Evolutionary conservation across 768 basidiomycete species (phyloP).

Genomic region (Gelatoporia subvermispora): DNA sequence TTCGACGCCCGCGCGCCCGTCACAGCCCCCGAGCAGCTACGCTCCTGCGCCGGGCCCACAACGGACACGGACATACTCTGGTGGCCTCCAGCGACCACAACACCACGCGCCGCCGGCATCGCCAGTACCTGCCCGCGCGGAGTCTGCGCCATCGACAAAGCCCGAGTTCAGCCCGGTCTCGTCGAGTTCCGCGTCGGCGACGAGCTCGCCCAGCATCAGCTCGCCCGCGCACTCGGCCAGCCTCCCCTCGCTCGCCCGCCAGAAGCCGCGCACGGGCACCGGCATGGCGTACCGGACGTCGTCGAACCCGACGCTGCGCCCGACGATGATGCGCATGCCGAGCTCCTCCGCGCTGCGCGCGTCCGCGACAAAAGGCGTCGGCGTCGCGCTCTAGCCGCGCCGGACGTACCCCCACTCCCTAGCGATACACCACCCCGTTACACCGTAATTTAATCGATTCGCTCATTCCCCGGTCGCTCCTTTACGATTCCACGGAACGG

Average conservation of each 20-base stretch:
- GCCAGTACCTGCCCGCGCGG: too few species aligned
- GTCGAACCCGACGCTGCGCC: conserved; percentile 8
- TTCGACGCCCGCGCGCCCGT: not conserved
- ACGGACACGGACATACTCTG: too few species aligned
- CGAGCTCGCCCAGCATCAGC: not conserved
- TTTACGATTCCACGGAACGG: too few species aligned
- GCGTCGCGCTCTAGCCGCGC: conserved; percentile 9
- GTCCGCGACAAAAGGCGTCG: conserved; percentile 7
- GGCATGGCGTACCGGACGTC: conserved; percentile 61
- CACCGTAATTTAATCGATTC: too few species aligned
- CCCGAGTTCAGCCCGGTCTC: too few species aligned
- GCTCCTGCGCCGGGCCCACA: not conserved
- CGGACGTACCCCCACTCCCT: not conserved
- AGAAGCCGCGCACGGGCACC: conserved; percentile 58
- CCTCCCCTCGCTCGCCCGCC: too few species aligned
- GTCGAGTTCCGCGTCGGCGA: too few species aligned
- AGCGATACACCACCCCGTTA: not conserved
- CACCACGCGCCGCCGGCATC: not conserved
- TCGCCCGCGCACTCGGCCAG: conserved; percentile 15
- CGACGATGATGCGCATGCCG: conserved; percentile 19
- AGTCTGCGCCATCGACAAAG: not conserved
- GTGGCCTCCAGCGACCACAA: too few species aligned
- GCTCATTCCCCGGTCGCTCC: too few species aligned
- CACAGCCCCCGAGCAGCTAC: conserved; percentile 1
- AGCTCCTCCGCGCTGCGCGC: conserved; percentile 13